phyloP scores from a whole-genome alignment of 257 asterid genomes.

The Pogostemon cablin region DNA sequence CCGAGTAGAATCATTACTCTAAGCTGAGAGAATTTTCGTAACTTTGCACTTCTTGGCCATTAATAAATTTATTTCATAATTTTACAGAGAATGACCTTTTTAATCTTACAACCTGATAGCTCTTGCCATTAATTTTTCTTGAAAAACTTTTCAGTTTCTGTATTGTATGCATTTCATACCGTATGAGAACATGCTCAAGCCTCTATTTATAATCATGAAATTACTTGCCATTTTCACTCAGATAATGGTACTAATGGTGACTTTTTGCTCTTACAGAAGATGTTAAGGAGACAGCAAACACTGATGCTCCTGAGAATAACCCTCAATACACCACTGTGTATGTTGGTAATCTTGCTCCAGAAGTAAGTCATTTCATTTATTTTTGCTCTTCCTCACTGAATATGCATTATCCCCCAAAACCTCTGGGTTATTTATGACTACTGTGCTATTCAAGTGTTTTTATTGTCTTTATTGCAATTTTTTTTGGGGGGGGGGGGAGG shows the following conservation, averaged over 20 bases:
- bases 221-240: slow-evolving; percentile 20
- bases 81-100: not conserved
- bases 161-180: not conserved
- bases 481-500: not conserved
- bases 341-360: slow-evolving; percentile 85
- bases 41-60: not conserved
- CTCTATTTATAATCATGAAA: slow-evolving; percentile 20
- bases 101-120: not conserved
- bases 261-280: slow-evolving; percentile 61
- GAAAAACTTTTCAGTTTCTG: not conserved
- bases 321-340: slow-evolving; percentile 82
- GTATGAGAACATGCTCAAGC: slow-evolving; percentile 11
- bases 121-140: not conserved
- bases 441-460: not conserved
- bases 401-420: not conserved
- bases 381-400: slow-evolving; percentile 21
- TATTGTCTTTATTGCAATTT: not conserved
- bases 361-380: slow-evolving; percentile 45
- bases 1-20: not conserved
- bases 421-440: not conserved
- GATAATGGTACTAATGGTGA: slow-evolving; percentile 11
- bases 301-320: slow-evolving; percentile 82
- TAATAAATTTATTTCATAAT: not conserved
- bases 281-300: slow-evolving; percentile 63
- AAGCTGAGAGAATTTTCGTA: not conserved